Evolutionary conservation across 345 rosid genomes (phyloP), one percentile per base, ranked within the genome.

Genomic region (Rhodamnia argentea): DNA sequence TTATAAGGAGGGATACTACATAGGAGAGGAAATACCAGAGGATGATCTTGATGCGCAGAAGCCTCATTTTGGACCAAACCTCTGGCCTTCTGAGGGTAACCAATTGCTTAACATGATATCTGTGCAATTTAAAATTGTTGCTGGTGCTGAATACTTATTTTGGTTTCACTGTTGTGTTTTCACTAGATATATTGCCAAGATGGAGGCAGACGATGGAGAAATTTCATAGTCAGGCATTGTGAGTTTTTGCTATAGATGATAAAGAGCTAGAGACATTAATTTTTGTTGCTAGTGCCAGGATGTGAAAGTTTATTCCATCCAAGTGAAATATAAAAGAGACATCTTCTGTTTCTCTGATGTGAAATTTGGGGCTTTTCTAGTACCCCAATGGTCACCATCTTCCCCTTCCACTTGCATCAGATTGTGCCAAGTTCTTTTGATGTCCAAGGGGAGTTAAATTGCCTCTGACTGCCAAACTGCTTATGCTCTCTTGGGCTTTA

Each of bases 1-100:
- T 88, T 95, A 96, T 82, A 96, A 95, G 90, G 98, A 96, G 85
- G 99, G 99, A 50, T 96, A 92, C 87, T 96, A 95, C 86, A 92
- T 92, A 54, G 98, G 99, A 12, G 90, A 92, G 29, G 94, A 96
- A 90, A 92, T 96, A 15, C 91, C 95, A 42, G 93, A 92, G 89
- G 94, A 90, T 87, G 96, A 94, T 86, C 93, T 91, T 82, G 92
- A 93, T 20, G 91, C 89, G 5, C 91, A 94, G 12, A 94, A 91
- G 86, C 96, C 98, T 27, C 95, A 95, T 84, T 89, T 86, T 86
- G 99, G 98, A 4, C 95, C 96, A 6, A 96, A 95, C 86, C 90
- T 93, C 70, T 95, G 99, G 99, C 99, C 98, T 47, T 58, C 86
- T 6, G 98, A 95, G 82, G 83, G 87, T 60, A 62, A 47, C 18